Base-by-base conservation (phyloP, 345 rosid genomes). In the Populus tremula region DNA sequence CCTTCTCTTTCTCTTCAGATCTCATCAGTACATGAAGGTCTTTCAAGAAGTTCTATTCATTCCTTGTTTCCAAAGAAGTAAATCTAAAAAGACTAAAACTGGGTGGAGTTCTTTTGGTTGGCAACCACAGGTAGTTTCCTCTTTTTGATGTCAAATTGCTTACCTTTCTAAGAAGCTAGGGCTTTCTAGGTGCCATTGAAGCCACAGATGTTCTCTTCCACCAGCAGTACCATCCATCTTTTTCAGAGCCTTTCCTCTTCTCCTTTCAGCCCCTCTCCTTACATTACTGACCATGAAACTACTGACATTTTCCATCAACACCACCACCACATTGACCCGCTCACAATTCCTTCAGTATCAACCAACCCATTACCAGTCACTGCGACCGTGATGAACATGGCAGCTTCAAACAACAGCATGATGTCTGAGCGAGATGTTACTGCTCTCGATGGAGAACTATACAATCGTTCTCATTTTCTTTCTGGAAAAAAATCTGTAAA, bases 401-500 rank as follows among this genome's bases (percentile, higher is more conserved):
- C 66, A 43, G n/a, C 76, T 71, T 54, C 74, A 16, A 70, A 14
- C 56, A 77, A 72, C 56, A 50, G 49, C 16, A 76, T 81, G 70
- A 43, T 47, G 12, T 71, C 62, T 36, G 69, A 45, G 21, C 76
- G 33, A 35, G 73, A 67, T 61, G 10, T 23, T 71, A 20, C n/a
- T 13, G 53, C 36, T 35, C 47, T 45, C 4, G 38, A 53, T 63
- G 76, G 65, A 68, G 72, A 77, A 3, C 67, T 50, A 39, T 38
- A 25, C 29, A 73, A 14, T n/a, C 23, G 45, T 56, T 59, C 72
- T 38, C 18, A 71, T 73, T 49, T 36, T 38, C 21, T 53, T 29
- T 27, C 80, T 59, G 65, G 29, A 27, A 81, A 83, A 84, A 82
- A 21, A 20, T 72, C 81, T 8, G 80, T 56, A 68, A 94, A 82